A percentile compares a stretch with the other conserved stretches of the same genome.
Evolutionary conservation across 2,329 filamentous ascomycete species (phyloP).

Genomic region (Graphium sp.): DNA sequence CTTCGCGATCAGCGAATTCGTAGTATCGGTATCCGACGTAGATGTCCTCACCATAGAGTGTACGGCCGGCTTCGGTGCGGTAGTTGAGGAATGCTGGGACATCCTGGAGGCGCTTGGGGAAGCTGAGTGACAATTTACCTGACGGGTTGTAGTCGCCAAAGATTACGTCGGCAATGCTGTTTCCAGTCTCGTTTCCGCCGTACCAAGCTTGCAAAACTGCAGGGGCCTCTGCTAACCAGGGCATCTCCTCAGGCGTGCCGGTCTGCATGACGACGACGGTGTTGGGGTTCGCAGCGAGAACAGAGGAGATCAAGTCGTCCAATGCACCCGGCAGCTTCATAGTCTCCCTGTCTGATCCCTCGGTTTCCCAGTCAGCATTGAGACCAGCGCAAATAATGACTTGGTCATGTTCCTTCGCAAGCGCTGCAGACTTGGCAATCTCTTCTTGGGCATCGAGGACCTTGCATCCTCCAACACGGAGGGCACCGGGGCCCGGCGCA

Average conservation of each 20-base stretch:
- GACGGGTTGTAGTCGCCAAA: constrained; percentile 61
- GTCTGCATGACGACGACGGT: constrained; percentile 63
- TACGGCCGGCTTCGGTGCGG: constrained; percentile 49
- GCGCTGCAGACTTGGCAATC: constrained; percentile 47
- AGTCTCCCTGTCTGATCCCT: constrained; percentile 62
- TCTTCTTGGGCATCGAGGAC: constrained; percentile 39
- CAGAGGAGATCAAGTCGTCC: constrained; percentile 50
- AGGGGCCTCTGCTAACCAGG: constrained; percentile 34
- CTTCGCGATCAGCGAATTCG: constrained; percentile 45
- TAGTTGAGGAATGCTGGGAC: constrained; percentile 67
- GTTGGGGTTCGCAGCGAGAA: constrained; percentile 50
- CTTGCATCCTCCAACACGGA: constrained; percentile 44
- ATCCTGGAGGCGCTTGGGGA: constrained; percentile 50
- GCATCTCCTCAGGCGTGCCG: constrained; percentile 59
- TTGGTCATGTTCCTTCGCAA: constrained; percentile 56
- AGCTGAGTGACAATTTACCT: constrained; percentile 57
- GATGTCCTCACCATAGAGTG: constrained; percentile 65
- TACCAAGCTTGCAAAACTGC: constrained; percentile 68
- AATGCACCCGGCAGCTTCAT: constrained; percentile 60
- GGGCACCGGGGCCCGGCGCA: constrained; percentile 37
- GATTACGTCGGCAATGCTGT: constrained; percentile 62
- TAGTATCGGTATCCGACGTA: constrained; percentile 73
- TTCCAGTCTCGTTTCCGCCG: constrained; percentile 70
- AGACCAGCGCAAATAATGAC: constrained; percentile 65
- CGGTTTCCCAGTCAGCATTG: constrained; percentile 68